phyloP scores from a whole-genome alignment of 345 rosid species.

The Cochlearia excelsa region DNA sequence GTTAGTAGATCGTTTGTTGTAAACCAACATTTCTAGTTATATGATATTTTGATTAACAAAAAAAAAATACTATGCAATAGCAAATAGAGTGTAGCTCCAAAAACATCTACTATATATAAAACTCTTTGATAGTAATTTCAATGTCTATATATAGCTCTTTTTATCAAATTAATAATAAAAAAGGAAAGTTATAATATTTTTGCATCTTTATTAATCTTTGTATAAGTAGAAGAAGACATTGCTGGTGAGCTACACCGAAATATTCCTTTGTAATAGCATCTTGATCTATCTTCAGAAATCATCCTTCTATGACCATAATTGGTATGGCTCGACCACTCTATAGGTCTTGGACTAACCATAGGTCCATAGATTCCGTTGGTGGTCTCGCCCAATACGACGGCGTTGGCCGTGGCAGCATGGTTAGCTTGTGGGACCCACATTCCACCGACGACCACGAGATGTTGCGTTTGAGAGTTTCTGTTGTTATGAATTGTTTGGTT shows the following conservation, averaged over 20 bases:
- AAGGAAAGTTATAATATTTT: conserved; percentile 19
- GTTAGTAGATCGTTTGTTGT: too few relatives aligned
- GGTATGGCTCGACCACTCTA: conserved; percentile 27
- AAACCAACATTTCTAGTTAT: too few relatives aligned
- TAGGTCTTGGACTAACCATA: conserved; percentile 20
- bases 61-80: neutral
- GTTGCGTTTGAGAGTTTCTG: conserved; percentile 59
- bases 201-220: conserved; percentile 15
- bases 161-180: neutral
- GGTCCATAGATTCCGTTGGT: conserved; percentile 46
- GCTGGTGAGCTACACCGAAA: conserved; percentile 34
- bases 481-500: conserved; percentile 41
- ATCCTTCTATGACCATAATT: conserved; percentile 1
- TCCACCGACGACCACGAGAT: conserved; percentile 83
- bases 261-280: conserved; percentile 12
- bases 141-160: neutral
- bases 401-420: conserved; percentile 45
- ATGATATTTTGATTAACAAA: too few relatives aligned
- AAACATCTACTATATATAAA: conserved; percentile 1
- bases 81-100: conserved; percentile 1
- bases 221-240: conserved; percentile 35
- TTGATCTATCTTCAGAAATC: conserved; percentile 15
- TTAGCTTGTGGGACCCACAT: conserved; percentile 73
- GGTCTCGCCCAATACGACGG: conserved; percentile 34
- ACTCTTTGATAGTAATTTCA: conserved; percentile 7